Evolutionary conservation across 106 monocot species (phyloP).

Genomic region (Apostasia shenzhenica): DNA sequence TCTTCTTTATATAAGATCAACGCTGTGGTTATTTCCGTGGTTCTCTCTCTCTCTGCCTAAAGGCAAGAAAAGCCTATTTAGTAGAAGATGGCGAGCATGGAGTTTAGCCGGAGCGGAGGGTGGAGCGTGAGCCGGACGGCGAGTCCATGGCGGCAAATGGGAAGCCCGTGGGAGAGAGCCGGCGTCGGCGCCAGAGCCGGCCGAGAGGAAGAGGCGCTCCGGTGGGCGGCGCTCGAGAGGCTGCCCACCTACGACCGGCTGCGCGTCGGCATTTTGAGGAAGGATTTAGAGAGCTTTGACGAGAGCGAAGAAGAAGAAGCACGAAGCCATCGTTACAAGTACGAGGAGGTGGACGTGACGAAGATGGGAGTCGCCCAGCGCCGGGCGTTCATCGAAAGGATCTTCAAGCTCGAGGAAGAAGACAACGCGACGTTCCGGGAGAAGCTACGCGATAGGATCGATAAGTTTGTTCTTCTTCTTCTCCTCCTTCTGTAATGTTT

Average conservation of each 20-base stretch:
- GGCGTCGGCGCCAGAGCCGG: slow-evolving; percentile 5
- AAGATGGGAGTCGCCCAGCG: slow-evolving; percentile 31
- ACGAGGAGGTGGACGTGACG: slow-evolving; percentile 47
- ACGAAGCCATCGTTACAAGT: neutral
- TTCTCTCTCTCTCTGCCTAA: too few species aligned
- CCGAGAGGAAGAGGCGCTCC: slow-evolving; percentile 30
- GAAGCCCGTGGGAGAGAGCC: neutral
- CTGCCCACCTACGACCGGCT: slow-evolving; percentile 29
- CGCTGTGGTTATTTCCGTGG: too few species aligned
- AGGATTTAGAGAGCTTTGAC: neutral
- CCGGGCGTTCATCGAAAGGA: slow-evolving; percentile 56
- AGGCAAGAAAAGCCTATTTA: neutral
- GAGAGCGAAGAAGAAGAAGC: too few species aligned
- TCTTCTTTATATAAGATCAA: too few species aligned
- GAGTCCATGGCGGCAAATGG: too few species aligned
- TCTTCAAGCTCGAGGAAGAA: slow-evolving; percentile 52
- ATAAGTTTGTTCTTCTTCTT: slow-evolving; percentile 25
- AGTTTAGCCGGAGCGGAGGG: neutral
- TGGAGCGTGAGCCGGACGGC: neutral
- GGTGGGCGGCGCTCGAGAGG: slow-evolving; percentile 39
- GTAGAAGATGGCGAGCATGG: neutral
- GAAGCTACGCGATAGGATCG: slow-evolving; percentile 48
- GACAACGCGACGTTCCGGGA: slow-evolving; percentile 58
- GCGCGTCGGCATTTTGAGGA: slow-evolving; percentile 20
- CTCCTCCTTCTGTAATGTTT: too few species aligned